Evolutionary conservation across 2,329 filamentous ascomycete genomes (phyloP).

Genomic region (Westerdykella sp.): DNA sequence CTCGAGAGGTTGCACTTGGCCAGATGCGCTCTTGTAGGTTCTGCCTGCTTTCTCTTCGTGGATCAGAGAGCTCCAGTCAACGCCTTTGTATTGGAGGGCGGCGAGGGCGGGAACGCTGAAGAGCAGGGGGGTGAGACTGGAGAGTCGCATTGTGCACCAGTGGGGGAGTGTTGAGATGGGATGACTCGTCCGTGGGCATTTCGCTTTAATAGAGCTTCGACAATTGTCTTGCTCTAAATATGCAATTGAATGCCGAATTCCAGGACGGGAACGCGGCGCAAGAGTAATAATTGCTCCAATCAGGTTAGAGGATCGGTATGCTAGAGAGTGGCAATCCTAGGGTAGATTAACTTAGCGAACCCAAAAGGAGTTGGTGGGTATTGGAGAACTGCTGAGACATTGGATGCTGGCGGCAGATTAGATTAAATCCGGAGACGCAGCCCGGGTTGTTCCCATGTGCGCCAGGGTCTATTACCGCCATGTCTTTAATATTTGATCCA

Average conservation of each 20-base stretch:
- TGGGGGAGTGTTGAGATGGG: not conserved
- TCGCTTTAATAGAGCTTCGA: not conserved
- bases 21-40: slow-evolving; percentile 53
- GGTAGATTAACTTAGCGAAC: too few species aligned
- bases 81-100: slow-evolving; percentile 58
- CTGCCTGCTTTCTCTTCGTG: slow-evolving; percentile 58
- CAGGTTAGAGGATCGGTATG: not conserved
- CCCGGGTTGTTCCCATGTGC: too few species aligned
- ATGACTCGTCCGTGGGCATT: too few species aligned
- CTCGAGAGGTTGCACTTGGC: slow-evolving; percentile 53
- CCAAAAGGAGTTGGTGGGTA: too few species aligned
- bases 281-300: not conserved
- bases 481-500: too few species aligned
- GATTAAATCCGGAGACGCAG: too few species aligned
- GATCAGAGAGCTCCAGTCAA: slow-evolving; percentile 63
- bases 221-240: not conserved
- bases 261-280: not conserved
- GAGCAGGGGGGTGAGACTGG: slow-evolving; percentile 16
- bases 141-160: slow-evolving; percentile 22
- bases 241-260: not conserved
- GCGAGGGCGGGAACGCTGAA: slow-evolving; percentile 29
- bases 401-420: too few species aligned
- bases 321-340: too few species aligned
- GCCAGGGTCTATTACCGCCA: too few species aligned
- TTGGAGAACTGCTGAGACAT: too few species aligned